Percentiles rank a stretch among this genome's conserved stretches.
Conservation (phyloP, 2,329 filamentous ascomycete genomes). For the Nakataea oryzae region DNA sequence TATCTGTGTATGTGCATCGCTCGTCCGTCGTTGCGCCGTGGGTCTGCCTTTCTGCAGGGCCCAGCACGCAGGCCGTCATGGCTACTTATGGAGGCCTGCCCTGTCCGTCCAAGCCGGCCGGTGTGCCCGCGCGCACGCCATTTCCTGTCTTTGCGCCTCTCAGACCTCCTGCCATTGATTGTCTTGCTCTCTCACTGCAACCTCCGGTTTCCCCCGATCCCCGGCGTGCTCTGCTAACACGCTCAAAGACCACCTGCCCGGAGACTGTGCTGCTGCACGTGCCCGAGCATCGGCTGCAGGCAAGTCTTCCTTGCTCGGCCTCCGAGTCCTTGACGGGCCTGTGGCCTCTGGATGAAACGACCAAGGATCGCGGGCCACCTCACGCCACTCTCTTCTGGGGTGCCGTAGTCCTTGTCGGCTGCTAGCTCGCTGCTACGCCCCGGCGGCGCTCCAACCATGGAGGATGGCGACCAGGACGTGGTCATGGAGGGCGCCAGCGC, state of each 20-base stretch:
- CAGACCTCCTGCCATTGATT: too few species aligned
- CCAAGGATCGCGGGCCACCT: background rate
- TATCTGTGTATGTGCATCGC: background rate
- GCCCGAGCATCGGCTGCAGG: too few species aligned
- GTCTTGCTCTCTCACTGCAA: too few species aligned
- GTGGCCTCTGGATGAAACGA: background rate
- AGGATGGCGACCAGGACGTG: constrained; percentile 9
- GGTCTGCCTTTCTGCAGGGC: too few species aligned
- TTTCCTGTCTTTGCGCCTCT: too few species aligned
- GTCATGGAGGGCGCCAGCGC: constrained; percentile 11
- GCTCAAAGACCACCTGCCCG: background rate
- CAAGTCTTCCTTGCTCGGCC: background rate
- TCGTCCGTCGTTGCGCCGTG: too few species aligned
- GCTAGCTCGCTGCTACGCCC: too few species aligned
- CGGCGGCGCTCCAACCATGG: background rate
- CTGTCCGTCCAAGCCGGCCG: too few species aligned
- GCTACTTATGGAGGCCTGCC: background rate
- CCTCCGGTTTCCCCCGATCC: too few species aligned
- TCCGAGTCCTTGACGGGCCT: background rate
- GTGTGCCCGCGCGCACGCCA: too few species aligned
- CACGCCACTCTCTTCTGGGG: too few species aligned
- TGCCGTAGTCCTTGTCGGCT: background rate
- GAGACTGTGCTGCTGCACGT: background rate
- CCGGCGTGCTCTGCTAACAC: background rate
- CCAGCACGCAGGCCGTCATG: background rate